These are phyloP conservation scores for Pyrenopolyporus hunteri DNA, from an alignment of 495 filamentous ascomycete species.

Conservation along the genomic window DNA sequence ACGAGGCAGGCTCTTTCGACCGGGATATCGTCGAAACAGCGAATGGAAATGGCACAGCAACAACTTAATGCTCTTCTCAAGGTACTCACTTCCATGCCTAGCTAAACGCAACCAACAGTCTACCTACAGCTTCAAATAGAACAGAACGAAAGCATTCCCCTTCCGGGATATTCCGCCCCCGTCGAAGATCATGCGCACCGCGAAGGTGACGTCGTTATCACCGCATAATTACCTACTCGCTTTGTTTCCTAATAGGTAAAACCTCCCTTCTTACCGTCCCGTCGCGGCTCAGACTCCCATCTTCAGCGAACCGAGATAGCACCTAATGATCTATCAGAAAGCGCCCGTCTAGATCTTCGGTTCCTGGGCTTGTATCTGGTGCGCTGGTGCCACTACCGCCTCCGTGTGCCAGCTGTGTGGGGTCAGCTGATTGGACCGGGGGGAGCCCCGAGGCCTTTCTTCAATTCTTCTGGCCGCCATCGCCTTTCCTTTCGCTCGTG, in stretches of 20 bases:
- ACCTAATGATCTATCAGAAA: conserved; percentile 26
- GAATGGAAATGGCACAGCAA: neutral
- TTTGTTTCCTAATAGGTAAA: neutral
- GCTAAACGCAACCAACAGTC: neutral
- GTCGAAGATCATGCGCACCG: neutral
- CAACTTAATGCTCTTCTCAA: too few species aligned
- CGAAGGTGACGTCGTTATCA: conserved; percentile 23
- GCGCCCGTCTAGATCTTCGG: conserved; percentile 16
- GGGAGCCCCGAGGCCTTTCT: neutral
- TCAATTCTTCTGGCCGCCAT: conserved; percentile 22
- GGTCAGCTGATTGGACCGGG: conserved; percentile 1
- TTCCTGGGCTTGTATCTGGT: neutral
- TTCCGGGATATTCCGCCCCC: conserved; percentile 13
- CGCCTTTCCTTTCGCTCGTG: conserved; percentile 18
- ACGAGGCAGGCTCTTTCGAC: neutral
- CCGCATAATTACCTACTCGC: conserved; percentile 13
- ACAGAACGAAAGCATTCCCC: neutral
- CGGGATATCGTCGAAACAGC: neutral
- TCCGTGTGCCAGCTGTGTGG: neutral
- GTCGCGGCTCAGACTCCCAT: neutral
- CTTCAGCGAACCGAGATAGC: conserved; percentile 18
- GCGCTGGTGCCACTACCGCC: neutral
- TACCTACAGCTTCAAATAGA: neutral
- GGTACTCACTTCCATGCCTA: neutral
- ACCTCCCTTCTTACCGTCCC: neutral